Base-by-base conservation (phyloP, 2,329 filamentous ascomycete species). In the Exophiala sp. region DNA sequence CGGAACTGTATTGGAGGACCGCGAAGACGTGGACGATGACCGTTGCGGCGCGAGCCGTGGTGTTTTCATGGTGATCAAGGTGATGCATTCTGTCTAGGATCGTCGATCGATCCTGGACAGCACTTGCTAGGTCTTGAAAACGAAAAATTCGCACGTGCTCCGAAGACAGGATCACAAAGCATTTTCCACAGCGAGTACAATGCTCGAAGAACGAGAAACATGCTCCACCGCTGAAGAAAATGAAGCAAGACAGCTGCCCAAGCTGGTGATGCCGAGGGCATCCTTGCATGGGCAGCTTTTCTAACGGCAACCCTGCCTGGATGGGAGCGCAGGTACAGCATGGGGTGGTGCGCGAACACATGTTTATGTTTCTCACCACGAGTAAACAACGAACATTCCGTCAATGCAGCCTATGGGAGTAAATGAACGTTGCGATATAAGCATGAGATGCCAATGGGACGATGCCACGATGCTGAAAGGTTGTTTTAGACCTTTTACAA, bases 381-480 rank as follows among this genome's bases (percentile, higher is more conserved):
- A 29, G 24, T 29, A 29, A 29, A 29, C 24, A 8, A 29, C 24
- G 7, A 8, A 29, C 24, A 29, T 29, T 29, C 24, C 24, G 24
- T 34, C 33, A 39, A 55, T 52, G 49, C 56, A 52, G 34, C 49
- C 49, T 53, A 59, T 52, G 11, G 41, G 20, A 11, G 11, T 33
- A 40, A 32, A 38, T 20, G n/a, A 11, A 12, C 9, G 29, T 5
- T 14, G 21, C 8, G 29, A 44, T 42, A 36, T 36, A 14, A 18
- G 16, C 5, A 21, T 45, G 43, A 41, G 38, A 50, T 59, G 33
- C 52, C 53, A 59, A 56, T 56, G 35, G 47, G 35, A 47, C 56
- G 49, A 44, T 54, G 57, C 57, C 57, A 59, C 57, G 50, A 24
- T 38, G 24, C 42, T 7, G 33, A 44, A 35, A 20, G 16, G 18